Evolutionary conservation across 2,329 filamentous ascomycete species (phyloP).

Genomic region (Paracorniculantispora psalliotae): DNA sequence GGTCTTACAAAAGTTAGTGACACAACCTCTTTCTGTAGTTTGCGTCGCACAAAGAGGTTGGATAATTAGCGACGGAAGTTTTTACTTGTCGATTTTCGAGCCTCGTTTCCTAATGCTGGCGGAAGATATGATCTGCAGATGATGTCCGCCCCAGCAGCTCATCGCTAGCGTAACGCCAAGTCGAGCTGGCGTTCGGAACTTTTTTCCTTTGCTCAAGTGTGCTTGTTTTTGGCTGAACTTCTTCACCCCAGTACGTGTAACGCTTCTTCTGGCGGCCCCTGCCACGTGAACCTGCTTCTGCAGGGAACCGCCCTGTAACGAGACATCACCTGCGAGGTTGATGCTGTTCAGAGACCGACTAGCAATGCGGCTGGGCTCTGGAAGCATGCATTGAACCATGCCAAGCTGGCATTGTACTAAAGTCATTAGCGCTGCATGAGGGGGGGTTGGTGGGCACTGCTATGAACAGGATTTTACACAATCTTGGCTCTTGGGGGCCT

Average conservation of each 20-base stretch:
- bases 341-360: neutral
- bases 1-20: neutral
- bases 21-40: neutral
- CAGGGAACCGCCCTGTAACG: neutral
- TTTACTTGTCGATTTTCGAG: neutral
- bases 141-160: neutral
- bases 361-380: neutral
- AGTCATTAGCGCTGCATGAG: neutral
- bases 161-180: conserved; percentile 4
- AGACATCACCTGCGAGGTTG: neutral
- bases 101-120: neutral
- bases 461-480: neutral
- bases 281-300: neutral
- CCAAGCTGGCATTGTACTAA: conserved; percentile 3
- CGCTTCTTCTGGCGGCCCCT: neutral
- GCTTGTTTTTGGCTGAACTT: neutral
- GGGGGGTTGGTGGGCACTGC: neutral
- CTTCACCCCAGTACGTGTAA: neutral
- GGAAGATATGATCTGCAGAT: conserved; percentile 6
- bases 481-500: conserved; percentile 5
- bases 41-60: neutral
- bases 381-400: neutral
- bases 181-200: neutral
- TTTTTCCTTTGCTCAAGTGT: neutral
- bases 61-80: neutral